Base-by-base conservation (phyloP, 2,329 filamentous ascomycete genomes). In the Scedosporium dehoogii region DNA sequence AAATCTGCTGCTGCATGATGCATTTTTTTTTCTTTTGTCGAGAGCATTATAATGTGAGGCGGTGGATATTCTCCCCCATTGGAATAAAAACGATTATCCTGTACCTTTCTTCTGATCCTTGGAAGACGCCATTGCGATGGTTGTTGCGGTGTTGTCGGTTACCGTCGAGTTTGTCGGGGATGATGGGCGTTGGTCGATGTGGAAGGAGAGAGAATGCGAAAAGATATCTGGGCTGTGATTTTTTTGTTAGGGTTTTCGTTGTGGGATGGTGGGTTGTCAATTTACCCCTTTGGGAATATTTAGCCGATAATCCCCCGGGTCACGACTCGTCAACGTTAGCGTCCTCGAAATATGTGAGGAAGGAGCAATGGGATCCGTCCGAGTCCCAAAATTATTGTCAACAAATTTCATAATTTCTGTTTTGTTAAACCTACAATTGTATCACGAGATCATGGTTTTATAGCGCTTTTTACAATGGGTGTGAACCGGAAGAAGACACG, bases 1-100 rank as follows among this genome's bases (percentile, higher is more conserved):
- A 88, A 85, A 83, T 85, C 85, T 87, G 85, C 85, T 88, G 80
- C 81, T 86, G 85, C 85, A 85, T 81, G 79, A 81, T 84, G 81
- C 81, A 74, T 67, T 66, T 59, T 64, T 59, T 63, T 60, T 67
- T 66, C 56, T 65, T 59, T 63, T 58, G 66, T 62, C 65, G 62
- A 66, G 58, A 61, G 63, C 63, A 65, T 63, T 64, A 63, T 62
- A 46, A 46, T 46, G 63, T 46, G 59, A 29, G 61, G 48, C 61
- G 64, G 27, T 38, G 48, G 41, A 44, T 53, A 56, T 60, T 56
- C 46, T 62, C 12, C 18, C 4, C 18, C n/a, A 55, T 23, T 23
- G 12, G 23, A 42, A 25, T 29, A 33, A 58, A 33, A 46, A 25
- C 53, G 60, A 48, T 75, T 69, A 74, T 72, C 68, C 71, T 75